These are phyloP conservation scores for Ascochyta koolunga DNA, from an alignment of 2,329 filamentous ascomycete species.

Conservation along the genomic window DNA sequence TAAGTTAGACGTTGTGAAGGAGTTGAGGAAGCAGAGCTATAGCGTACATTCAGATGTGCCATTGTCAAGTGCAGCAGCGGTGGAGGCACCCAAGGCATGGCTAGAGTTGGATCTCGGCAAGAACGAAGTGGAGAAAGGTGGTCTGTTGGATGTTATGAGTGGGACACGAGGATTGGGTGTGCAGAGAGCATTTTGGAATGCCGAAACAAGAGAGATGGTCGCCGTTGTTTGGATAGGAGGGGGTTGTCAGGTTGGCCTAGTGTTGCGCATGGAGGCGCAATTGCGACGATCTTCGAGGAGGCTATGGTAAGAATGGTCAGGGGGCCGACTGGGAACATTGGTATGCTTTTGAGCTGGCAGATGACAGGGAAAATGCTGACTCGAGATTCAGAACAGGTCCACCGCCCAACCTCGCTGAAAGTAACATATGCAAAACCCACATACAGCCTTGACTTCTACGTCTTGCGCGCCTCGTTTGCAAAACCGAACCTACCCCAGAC, in stretches of 20 bases:
- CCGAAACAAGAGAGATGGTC: constrained; percentile 62
- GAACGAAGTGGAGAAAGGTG: constrained; percentile 24
- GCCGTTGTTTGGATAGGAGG: constrained; percentile 72
- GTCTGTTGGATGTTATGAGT: constrained; percentile 39
- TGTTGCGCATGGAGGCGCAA: constrained; percentile 72
- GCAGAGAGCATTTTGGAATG: constrained; percentile 70
- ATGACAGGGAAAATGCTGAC: neutral
- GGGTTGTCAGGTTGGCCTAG: constrained; percentile 72
- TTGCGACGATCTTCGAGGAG: constrained; percentile 74
- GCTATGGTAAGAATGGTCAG: constrained; percentile 68
- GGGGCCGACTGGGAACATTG: constrained; percentile 51
- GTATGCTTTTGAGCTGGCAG: constrained; percentile 23
- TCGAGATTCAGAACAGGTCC: constrained; percentile 29
- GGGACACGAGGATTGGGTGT: constrained; percentile 52
- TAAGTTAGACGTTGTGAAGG: constrained; percentile 40
- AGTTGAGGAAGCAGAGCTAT: constrained; percentile 36
- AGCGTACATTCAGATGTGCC: constrained; percentile 33
- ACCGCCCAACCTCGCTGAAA: constrained; percentile 47
- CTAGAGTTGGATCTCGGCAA: constrained; percentile 38
- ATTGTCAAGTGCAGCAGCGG: constrained; percentile 20
- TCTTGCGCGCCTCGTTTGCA: constrained; percentile 59
- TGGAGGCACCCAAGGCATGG: constrained; percentile 36
- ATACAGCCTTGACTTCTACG: constrained; percentile 66
- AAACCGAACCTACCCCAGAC: constrained; percentile 32
- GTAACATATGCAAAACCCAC: constrained; percentile 69